Evolutionary conservation across 768 basidiomycete genomes (phyloP).

Genomic region (Tricholoma matsutake): DNA sequence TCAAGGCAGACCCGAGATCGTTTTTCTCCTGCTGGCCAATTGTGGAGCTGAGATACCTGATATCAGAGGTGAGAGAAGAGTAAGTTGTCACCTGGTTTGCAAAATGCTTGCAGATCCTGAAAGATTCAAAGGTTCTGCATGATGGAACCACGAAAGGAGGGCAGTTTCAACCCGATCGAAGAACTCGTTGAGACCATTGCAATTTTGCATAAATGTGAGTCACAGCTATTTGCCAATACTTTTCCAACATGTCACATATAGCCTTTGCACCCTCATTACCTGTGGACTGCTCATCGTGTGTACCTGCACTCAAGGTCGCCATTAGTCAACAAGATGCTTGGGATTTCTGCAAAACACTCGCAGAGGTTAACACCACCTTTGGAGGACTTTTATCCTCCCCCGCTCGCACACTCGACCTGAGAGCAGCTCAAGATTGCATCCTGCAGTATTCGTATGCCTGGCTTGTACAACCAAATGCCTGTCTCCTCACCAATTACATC

Average conservation of each 20-base stretch:
- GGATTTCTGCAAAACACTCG: not conserved
- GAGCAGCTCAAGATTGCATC: not conserved
- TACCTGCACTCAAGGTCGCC: not conserved
- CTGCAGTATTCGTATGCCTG: not conserved
- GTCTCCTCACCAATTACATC: not conserved
- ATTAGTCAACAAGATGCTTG: not conserved
- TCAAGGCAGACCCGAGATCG: not conserved
- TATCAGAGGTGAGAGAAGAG: not conserved
- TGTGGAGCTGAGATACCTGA: not conserved
- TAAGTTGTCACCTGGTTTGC: not conserved
- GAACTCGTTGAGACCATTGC: not conserved
- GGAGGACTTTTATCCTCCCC: not conserved
- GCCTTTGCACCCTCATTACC: not conserved
- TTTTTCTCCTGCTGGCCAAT: not conserved
- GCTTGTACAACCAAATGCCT: not conserved
- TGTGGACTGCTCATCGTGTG: not conserved
- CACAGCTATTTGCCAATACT: not conserved
- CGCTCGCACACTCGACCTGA: not conserved
- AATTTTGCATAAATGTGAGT: not conserved
- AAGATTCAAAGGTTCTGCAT: not conserved
- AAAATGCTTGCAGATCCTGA: not conserved
- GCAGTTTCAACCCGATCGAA: not conserved
- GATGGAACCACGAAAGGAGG: not conserved
- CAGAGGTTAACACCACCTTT: not conserved
- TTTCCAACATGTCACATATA: not conserved